Conservation (phyloP, 345 rosid genomes). For the Citrus unshiu region DNA sequence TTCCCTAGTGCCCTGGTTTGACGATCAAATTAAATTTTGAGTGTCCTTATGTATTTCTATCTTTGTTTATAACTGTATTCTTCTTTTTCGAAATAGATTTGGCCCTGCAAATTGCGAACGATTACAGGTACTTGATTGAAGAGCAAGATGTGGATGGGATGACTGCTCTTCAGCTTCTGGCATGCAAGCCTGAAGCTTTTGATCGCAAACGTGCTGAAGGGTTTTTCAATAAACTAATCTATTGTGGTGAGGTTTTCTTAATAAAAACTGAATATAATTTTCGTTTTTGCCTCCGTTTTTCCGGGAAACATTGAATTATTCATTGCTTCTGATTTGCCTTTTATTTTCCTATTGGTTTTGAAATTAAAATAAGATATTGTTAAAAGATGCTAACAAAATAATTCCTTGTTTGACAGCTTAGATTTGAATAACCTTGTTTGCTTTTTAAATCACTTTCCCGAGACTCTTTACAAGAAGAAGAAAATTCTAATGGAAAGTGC, state of each 20-base stretch:
- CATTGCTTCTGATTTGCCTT: too few species aligned
- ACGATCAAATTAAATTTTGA: not conserved
- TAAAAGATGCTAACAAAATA: too few species aligned
- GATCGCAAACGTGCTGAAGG: not conserved
- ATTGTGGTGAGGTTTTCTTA: not conserved
- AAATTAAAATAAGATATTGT: too few species aligned
- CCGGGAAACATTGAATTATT: not conserved
- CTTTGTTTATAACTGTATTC: not conserved
- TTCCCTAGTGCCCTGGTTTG: not conserved
- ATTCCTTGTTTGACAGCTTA: too few species aligned
- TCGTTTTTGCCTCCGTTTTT: too few species aligned
- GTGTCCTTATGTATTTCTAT: not conserved
- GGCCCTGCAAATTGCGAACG: not conserved
- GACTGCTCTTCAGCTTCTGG: constrained; percentile 19
- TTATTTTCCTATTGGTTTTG: too few species aligned
- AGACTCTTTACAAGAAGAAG: not conserved
- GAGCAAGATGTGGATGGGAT: constrained; percentile 5
- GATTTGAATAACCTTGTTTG: too few species aligned
- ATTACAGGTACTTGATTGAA: not conserved
- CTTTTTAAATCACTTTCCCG: too few species aligned
- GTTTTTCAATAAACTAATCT: not conserved
- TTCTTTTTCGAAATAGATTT: not conserved
- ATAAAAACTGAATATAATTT: not conserved
- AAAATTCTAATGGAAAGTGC: not conserved
- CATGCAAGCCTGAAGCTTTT: constrained; percentile 11